Evolutionary conservation across 108 stramenopile genomes (phyloP).

Genomic region (Cyclotella choctawhatcheeana): DNA sequence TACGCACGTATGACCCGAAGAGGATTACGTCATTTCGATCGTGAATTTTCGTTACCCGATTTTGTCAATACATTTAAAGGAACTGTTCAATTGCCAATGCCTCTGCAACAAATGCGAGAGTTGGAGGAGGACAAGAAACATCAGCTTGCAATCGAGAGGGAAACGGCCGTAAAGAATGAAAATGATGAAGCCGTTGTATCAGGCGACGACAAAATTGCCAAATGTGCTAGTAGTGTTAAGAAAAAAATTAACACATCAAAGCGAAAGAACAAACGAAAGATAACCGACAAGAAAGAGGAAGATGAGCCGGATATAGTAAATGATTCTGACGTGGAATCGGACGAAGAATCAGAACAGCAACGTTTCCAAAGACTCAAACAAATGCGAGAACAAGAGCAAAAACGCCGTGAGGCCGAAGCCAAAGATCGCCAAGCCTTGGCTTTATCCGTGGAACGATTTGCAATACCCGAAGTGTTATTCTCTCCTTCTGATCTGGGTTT

Average conservation of each 20-base stretch:
- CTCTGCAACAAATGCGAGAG: slow-evolving; percentile 54
- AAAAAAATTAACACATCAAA: slow-evolving; percentile 10
- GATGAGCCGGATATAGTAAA: slow-evolving; percentile 23
- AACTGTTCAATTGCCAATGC: slow-evolving; percentile 59
- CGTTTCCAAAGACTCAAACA: slow-evolving; percentile 59
- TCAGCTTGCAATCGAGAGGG: slow-evolving; percentile 29
- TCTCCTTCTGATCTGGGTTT: slow-evolving; percentile 92
- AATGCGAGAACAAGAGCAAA: slow-evolving; percentile 72
- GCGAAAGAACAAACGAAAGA: slow-evolving; percentile 17
- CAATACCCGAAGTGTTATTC: slow-evolving; percentile 93
- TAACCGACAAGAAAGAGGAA: slow-evolving; percentile 5
- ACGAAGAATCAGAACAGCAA: slow-evolving; percentile 78
- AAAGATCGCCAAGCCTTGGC: slow-evolving; percentile 77
- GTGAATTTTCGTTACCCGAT: slow-evolving; percentile 92
- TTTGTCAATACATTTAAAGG: slow-evolving; percentile 80
- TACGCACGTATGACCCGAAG: slow-evolving; percentile 52
- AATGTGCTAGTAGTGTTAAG: neutral
- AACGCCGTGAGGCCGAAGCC: slow-evolving; percentile 57
- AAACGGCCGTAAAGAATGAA: slow-evolving; percentile 29
- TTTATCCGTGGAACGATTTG: slow-evolving; percentile 91
- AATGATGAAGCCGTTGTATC: slow-evolving; percentile 17
- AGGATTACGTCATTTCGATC: slow-evolving; percentile 73
- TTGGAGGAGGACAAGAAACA: slow-evolving; percentile 35
- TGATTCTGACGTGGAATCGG: slow-evolving; percentile 58
- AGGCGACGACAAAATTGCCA: slow-evolving; percentile 22